Base-by-base conservation (phyloP, 2,329 filamentous ascomycete genomes). In the Fusarium nurragi region DNA sequence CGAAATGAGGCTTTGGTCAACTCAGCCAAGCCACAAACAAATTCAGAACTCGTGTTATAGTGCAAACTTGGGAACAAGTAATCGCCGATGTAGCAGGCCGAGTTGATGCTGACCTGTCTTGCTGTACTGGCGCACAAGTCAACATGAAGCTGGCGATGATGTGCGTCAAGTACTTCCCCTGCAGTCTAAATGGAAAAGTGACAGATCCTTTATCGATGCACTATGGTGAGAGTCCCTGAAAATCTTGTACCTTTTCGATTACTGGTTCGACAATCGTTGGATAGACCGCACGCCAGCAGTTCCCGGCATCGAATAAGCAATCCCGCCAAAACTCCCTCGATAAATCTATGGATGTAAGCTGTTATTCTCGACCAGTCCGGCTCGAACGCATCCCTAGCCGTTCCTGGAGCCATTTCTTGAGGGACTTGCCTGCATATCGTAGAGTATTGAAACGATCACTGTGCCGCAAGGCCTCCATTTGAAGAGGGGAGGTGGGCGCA, bases 371-470 rank as follows among this genome's bases (percentile, higher is more conserved):
- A 41, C 23, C 39, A 60, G 52, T 46, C 51, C 54, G 52, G n/a
- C n/a, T n/a, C 32, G 16, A n/a, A 18, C 5, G 9, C 6, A n/a
- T 34, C 8, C 13, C 10, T 5, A 41, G 22, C 38, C 37, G 44
- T 64, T 64, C 64, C 53, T 59, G 57, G 52, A 54, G 45, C 52
- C 50, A 64, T 67, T 25, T 53, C 50, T 66, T 48, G 38, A 55
- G 40, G 54, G 44, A 30, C 47, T 50, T 37, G 16, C 40, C 49
- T 37, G 55, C 60, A 59, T 69, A 54, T 30, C 19, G 28, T 36
- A 52, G 46, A 56, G 34, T 26, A 30, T 43, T 44, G 25, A 47
- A 47, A 45, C 40, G 22, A 55, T 40, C 40, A 45, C 57, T 55
- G 65, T 51, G 61, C 52, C 53, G 54, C 44, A 61, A 28, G 57